A percentile compares a stretch with the other conserved stretches of the same genome.
These are phyloP conservation scores for Dipteronia sinensis DNA, from an alignment of 345 rosid genomes.

Conservation along the genomic window DNA sequence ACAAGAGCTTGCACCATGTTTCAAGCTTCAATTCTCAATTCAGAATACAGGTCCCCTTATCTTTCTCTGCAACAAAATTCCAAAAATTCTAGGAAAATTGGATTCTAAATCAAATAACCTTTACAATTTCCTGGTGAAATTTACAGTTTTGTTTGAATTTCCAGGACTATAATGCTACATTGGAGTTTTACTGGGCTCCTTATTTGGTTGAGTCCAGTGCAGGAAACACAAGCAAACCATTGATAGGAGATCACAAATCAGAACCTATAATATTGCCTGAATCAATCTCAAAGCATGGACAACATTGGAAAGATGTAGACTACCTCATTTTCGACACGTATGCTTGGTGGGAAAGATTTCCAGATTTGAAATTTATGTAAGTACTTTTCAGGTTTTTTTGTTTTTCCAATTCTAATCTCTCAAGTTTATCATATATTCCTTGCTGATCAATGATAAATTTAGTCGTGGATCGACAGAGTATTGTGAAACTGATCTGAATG, in stretches of 20 bases:
- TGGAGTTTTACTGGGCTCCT: slow-evolving; percentile 67
- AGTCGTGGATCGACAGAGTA: slow-evolving; percentile 55
- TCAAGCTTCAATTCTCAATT: slow-evolving; percentile 38
- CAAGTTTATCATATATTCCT: too few relatives aligned
- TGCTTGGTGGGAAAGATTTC: slow-evolving; percentile 59
- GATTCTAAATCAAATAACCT: neutral
- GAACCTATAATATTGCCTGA: slow-evolving; percentile 43
- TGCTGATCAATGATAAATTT: slow-evolving; percentile 31
- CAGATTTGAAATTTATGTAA: slow-evolving; percentile 56
- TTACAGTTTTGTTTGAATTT: neutral
- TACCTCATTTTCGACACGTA: slow-evolving; percentile 58
- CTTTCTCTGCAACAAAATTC: neutral
- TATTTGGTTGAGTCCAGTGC: slow-evolving; percentile 61
- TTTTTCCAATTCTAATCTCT: neutral
- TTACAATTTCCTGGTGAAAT: neutral
- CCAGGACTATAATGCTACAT: slow-evolving; percentile 55
- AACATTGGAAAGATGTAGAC: slow-evolving; percentile 52
- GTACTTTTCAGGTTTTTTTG: slow-evolving; percentile 5
- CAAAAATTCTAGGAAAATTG: too few relatives aligned
- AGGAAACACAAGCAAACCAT: slow-evolving; percentile 38
- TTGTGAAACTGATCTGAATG: slow-evolving; percentile 63
- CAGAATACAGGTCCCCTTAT: slow-evolving; percentile 40
- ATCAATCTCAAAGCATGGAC: slow-evolving; percentile 61
- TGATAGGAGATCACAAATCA: slow-evolving; percentile 39
- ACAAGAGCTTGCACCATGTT: slow-evolving; percentile 41